Evolutionary conservation across 2,329 filamentous ascomycete species (phyloP).

Genomic region (Paraconiothyrium brasiliense): DNA sequence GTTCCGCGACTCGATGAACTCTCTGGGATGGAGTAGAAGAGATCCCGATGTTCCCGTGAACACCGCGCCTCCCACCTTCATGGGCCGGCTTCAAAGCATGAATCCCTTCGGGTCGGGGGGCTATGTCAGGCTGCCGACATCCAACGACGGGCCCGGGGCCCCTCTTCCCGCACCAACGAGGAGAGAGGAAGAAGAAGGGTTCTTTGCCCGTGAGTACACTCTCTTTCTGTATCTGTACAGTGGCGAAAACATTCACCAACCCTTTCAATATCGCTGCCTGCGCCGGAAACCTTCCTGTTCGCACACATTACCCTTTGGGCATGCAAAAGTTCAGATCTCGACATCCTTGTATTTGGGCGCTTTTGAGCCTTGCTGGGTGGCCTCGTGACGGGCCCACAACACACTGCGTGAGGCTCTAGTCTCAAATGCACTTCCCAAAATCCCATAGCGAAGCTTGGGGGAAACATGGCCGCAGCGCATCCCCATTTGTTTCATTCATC

Average conservation of each 20-base stretch:
- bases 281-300: constrained; percentile 16
- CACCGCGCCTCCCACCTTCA: constrained; percentile 76
- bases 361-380: constrained; percentile 21
- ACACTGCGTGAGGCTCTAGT: constrained; percentile 35
- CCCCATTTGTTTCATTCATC: constrained; percentile 29
- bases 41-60: constrained; percentile 79
- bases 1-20: constrained; percentile 94
- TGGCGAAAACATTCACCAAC: constrained; percentile 25
- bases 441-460: constrained; percentile 21
- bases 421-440: constrained; percentile 33
- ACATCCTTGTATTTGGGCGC: constrained; percentile 25
- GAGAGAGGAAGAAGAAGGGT: constrained; percentile 93
- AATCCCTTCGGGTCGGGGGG: constrained; percentile 89
- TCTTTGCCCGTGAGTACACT: constrained; percentile 84
- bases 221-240: constrained; percentile 26
- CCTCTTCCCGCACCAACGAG: constrained; percentile 84
- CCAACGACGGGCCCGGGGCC: constrained; percentile 77
- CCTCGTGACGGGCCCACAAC: constrained; percentile 42
- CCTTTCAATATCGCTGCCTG: constrained; percentile 19
- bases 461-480: constrained; percentile 24
- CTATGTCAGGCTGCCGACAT: constrained; percentile 89
- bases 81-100: constrained; percentile 82
- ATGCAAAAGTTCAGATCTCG: constrained; percentile 25
- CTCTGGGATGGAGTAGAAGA: constrained; percentile 90
- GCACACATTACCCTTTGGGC: constrained; percentile 19